A percentile compares a stretch with the other conserved stretches of the same genome.
These are phyloP conservation scores for Solanum pinnatisectum DNA, from an alignment of 257 asterid species.

Conservation along the genomic window DNA sequence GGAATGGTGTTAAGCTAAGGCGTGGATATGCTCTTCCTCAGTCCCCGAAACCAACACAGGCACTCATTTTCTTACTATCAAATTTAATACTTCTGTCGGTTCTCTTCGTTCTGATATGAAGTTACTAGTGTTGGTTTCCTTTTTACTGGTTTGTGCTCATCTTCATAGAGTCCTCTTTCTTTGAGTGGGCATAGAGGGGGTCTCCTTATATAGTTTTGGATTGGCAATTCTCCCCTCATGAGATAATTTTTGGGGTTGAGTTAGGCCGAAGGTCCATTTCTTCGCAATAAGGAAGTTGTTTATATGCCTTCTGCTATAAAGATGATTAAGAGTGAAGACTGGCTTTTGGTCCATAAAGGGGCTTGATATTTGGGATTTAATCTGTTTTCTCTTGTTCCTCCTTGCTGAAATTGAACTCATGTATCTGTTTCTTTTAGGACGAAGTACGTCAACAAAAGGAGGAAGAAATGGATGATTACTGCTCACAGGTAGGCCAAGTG, in stretches of 20 bases:
- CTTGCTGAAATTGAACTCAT: background rate
- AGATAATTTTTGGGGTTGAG: background rate
- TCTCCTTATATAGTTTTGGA: background rate
- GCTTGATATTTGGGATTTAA: background rate
- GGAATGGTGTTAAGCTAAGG: slow-evolving; percentile 58
- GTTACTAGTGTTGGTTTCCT: background rate
- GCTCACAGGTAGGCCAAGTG: slow-evolving; percentile 70
- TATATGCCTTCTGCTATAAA: background rate
- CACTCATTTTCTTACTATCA: slow-evolving; percentile 9
- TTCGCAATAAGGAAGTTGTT: background rate
- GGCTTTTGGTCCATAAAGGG: background rate
- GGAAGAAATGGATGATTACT: slow-evolving; percentile 96
- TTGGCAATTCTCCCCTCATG: background rate
- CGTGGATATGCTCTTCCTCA: slow-evolving; percentile 91
- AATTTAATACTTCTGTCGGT: background rate
- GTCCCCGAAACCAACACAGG: slow-evolving; percentile 89
- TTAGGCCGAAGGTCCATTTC: background rate
- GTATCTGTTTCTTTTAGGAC: slow-evolving; percentile 36
- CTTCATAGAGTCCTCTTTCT: background rate
- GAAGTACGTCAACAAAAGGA: slow-evolving; percentile 88
- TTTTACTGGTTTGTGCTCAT: background rate
- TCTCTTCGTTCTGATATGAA: background rate
- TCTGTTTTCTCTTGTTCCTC: background rate
- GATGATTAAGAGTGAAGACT: background rate
- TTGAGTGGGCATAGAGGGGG: background rate